A percentile compares a stretch with the other conserved stretches of the same genome.
These are phyloP conservation scores for Camellia lanceoleosa DNA, from an alignment of 148 eudicot species.

Conservation along the genomic window DNA sequence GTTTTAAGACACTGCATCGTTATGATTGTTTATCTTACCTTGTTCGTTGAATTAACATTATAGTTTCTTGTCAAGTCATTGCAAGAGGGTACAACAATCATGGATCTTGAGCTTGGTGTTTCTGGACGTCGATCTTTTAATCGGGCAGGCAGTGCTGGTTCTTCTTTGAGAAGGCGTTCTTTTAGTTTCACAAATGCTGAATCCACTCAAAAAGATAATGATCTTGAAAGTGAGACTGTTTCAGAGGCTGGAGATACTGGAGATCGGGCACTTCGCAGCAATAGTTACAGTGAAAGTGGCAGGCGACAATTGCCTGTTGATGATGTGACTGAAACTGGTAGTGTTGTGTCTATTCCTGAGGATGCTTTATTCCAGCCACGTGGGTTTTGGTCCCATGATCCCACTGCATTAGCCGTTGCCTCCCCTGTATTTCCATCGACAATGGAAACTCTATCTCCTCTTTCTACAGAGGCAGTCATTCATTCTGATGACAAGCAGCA, in stretches of 20 bases:
- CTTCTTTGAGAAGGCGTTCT: slow-evolving; percentile 47
- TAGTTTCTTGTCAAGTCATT: not conserved
- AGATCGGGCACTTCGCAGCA: slow-evolving; percentile 53
- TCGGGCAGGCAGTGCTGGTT: slow-evolving; percentile 29
- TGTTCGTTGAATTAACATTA: not conserved
- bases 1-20: not conserved
- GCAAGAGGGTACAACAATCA: slow-evolving; percentile 17
- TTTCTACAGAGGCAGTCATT: slow-evolving; percentile 35
- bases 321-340: slow-evolving; percentile 27
- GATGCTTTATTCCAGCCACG: slow-evolving; percentile 24
- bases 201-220: slow-evolving; percentile 35
- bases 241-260: slow-evolving; percentile 91
- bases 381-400: slow-evolving; percentile 27
- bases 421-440: slow-evolving; percentile 27
- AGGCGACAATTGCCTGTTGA: slow-evolving; percentile 33
- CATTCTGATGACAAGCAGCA: slow-evolving; percentile 29
- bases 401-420: slow-evolving; percentile 10
- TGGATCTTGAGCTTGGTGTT: slow-evolving; percentile 35
- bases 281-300: slow-evolving; percentile 43
- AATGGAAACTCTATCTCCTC: slow-evolving; percentile 33
- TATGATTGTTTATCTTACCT: not conserved
- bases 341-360: slow-evolving; percentile 42
- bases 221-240: slow-evolving; percentile 47
- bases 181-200: slow-evolving; percentile 33
- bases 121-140: slow-evolving; percentile 26